phyloP scores from a whole-genome alignment of 2,329 filamentous ascomycete genomes.

The Pestalotiopsis sp. region DNA sequence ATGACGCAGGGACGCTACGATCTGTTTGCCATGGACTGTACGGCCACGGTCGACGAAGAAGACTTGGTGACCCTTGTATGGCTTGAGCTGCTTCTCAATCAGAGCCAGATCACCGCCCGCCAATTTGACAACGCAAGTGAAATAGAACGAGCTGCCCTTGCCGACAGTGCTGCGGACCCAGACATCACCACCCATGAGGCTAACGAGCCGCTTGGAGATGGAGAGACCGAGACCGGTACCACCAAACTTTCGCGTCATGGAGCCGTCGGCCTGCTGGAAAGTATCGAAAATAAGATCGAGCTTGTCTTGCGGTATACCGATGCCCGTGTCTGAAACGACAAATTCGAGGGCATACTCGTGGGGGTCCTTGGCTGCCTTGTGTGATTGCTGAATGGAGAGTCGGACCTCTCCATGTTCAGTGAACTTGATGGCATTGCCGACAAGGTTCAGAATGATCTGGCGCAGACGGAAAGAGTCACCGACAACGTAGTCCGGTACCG shows the following conservation, averaged over 20 bases:
- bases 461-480: conserved; percentile 95
- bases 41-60: conserved; percentile 92
- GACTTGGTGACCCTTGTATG: conserved; percentile 91
- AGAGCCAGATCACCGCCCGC: conserved; percentile 77
- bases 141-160: conserved; percentile 92
- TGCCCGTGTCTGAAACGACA: conserved; percentile 92
- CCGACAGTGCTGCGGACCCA: conserved; percentile 95
- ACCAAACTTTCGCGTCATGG: conserved; percentile 93
- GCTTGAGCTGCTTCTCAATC: conserved; percentile 81
- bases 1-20: conserved; percentile 75
- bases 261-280: conserved; percentile 97
- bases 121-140: conserved; percentile 88
- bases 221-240: conserved; percentile 92
- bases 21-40: conserved; percentile 75
- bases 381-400: conserved; percentile 78
- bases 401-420: conserved; percentile 96
- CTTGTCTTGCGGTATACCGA: conserved; percentile 94
- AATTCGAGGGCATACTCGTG: conserved; percentile 95
- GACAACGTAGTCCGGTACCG: conserved; percentile 91
- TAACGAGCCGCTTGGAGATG: conserved; percentile 93
- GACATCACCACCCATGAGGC: conserved; percentile 93
- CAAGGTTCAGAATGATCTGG: conserved; percentile 95
- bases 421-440: conserved; percentile 99
- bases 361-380: conserved; percentile 62
- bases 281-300: conserved; percentile 97